Percentiles rank a stretch among this genome's conserved stretches.
Evolutionary conservation across 2,329 filamentous ascomycete species (phyloP).

Genomic region (Xylaria sp.): DNA sequence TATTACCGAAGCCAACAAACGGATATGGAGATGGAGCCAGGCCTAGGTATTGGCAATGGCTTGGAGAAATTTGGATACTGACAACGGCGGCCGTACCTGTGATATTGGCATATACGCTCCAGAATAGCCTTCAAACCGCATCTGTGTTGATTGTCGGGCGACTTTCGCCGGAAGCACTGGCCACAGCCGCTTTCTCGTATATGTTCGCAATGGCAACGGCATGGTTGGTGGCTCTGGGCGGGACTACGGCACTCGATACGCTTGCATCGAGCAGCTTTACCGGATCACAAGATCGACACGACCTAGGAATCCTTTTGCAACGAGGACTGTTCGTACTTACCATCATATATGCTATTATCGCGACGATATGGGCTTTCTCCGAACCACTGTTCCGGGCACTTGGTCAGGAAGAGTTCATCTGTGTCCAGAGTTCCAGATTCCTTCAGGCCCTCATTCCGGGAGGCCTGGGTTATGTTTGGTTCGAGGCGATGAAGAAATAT

Average conservation of each 20-base stretch:
- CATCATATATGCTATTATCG: conserved; percentile 77
- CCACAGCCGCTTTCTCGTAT: conserved; percentile 86
- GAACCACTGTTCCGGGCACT: conserved; percentile 78
- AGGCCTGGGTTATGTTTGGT: conserved; percentile 87
- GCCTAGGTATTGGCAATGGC: conserved; percentile 49
- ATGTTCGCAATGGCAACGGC: conserved; percentile 94
- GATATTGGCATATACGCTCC: conserved; percentile 84
- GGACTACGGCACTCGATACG: conserved; percentile 87
- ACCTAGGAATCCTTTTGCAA: conserved; percentile 82
- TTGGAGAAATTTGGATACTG: conserved; percentile 73
- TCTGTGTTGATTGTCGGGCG: conserved; percentile 86
- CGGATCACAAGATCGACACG: conserved; percentile 79
- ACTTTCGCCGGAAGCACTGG: conserved; percentile 80
- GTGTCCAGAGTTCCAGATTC: conserved; percentile 77
- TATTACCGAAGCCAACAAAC: conserved; percentile 41
- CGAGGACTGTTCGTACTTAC: conserved; percentile 78
- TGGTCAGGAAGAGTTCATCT: conserved; percentile 83
- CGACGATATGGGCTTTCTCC: conserved; percentile 78
- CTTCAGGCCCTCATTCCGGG: conserved; percentile 80
- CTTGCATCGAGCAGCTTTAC: conserved; percentile 86
- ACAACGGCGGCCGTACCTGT: conserved; percentile 78
- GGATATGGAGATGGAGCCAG: not conserved
- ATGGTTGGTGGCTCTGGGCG: conserved; percentile 87
- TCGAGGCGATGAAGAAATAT: conserved; percentile 87
- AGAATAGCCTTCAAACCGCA: conserved; percentile 85